These are phyloP conservation scores for Saprolegnia diclina DNA, from an alignment of 352 stramenopile species.

Conservation along the genomic window DNA sequence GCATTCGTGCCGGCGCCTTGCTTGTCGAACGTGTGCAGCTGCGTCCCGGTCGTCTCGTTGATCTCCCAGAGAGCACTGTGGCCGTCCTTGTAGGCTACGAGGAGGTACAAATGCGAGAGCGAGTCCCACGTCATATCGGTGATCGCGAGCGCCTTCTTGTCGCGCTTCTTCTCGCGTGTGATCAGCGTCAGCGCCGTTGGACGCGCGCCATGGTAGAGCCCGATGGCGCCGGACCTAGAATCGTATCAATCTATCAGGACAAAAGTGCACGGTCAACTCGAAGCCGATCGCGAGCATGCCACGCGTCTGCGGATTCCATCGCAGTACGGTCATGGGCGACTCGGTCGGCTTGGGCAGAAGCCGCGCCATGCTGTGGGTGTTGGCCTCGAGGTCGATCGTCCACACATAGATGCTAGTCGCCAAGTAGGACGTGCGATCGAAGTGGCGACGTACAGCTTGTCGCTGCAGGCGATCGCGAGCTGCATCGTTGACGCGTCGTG, in stretches of 20 bases:
- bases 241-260: not conserved
- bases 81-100: constrained; percentile 27
- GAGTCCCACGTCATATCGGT: constrained; percentile 30
- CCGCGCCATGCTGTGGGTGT: not conserved
- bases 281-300: constrained; percentile 21
- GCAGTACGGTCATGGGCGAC: constrained; percentile 14
- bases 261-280: not conserved
- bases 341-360: not conserved
- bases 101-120: constrained; percentile 29
- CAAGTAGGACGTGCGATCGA: not conserved
- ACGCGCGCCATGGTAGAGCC: not conserved
- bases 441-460: not conserved
- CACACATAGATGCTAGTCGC: constrained; percentile 10
- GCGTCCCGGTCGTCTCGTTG: constrained; percentile 18
- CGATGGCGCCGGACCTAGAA: constrained; percentile 9
- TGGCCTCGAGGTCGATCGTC: constrained; percentile 13
- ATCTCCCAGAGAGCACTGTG: constrained; percentile 26
- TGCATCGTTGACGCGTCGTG: not conserved
- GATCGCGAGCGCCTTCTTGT: constrained; percentile 19
- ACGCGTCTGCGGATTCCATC: constrained; percentile 5
- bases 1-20: constrained; percentile 22
- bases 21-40: constrained; percentile 28
- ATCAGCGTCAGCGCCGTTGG: not conserved
- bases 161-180: constrained; percentile 17
- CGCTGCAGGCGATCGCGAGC: constrained; percentile 13